Base-by-base conservation (phyloP, 208 protist species). In the Leishmania tarentolae region DNA sequence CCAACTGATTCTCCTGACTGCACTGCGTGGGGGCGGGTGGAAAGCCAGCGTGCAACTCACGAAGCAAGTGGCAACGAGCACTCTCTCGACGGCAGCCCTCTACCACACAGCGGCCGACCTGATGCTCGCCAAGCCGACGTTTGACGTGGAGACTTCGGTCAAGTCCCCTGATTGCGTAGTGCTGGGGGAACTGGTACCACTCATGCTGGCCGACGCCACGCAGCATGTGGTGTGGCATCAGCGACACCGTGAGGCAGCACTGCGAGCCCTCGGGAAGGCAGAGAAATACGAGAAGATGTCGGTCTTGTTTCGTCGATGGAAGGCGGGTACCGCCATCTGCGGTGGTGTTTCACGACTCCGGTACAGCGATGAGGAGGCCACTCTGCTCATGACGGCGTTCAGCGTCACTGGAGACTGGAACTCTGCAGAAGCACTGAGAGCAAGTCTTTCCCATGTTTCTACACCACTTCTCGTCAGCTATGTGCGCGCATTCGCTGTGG, bases 41-140 rank as follows among this genome's bases (percentile, higher is more conserved):
- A 76, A 75, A 11, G 70, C 86, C 2, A 81, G 76, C 28, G 87
- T 93, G 37, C 78, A 76, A 19, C 76, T 96, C 42, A 81, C 88
- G 50, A 84, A 93, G 66, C 74, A 82, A 71, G 75, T 96, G 24
- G 86, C 87, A 4, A 93, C 82, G n/a, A 94, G 88, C 78, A 78
- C 86, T 7, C 81, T 90, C 53, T 94, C 93, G 50, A 59, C 83
- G 52, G 79, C 83, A n/a, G 85, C 91, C 13, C 82, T 96, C 17
- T 92, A 89, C 74, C 82, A 87, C 87, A 86, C 89, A 1, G 87
- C 78, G 15, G 90, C 84, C 19, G 90, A 95, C 76, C 59, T 89
- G 56, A 69, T 92, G 31, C 85, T 93, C 74, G 57, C 61, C 6
- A 75, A 68, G n/a, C 7, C 42, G 3, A 40, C 46, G 46, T 42